Percentiles rank a stretch among this genome's conserved stretches.
Evolutionary conservation across 805 yeast species (phyloP).

Genomic region (Kodamaea leandrae): DNA sequence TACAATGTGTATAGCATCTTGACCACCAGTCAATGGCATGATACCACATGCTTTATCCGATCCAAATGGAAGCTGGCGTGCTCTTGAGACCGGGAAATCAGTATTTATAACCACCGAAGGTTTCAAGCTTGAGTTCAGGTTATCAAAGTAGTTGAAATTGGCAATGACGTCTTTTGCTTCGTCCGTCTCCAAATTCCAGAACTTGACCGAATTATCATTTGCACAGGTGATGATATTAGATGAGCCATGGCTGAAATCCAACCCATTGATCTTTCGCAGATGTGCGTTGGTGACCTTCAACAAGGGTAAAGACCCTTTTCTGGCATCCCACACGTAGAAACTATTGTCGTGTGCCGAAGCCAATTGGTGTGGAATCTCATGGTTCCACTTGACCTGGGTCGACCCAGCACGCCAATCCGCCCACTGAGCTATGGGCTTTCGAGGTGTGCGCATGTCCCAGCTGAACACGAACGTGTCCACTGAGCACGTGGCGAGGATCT

Average conservation of each 20-base stretch:
- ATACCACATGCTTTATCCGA: conserved; percentile 69
- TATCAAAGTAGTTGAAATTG: conserved; percentile 21
- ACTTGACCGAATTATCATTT: conserved; percentile 76
- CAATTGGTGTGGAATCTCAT: conserved; percentile 65
- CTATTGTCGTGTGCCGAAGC: conserved; percentile 86
- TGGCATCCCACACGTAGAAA: conserved; percentile 81
- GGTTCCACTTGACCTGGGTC: conserved; percentile 93
- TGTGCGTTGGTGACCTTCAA: conserved; percentile 66
- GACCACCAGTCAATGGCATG: conserved; percentile 89
- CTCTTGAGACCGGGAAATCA: conserved; percentile 84
- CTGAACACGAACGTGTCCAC: conserved; percentile 83
- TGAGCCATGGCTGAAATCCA: conserved; percentile 70
- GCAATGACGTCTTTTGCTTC: conserved; percentile 14
- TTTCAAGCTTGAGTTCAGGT: conserved; percentile 5
- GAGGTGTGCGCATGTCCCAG: conserved; percentile 89
- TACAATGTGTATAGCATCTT: conserved; percentile 57
- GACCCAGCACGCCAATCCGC: conserved; percentile 98
- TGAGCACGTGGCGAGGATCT: conserved; percentile 85
- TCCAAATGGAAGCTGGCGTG: conserved; percentile 88
- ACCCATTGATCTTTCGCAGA: conserved; percentile 80
- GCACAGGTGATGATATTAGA: conserved; percentile 76
- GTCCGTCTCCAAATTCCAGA: conserved; percentile 62
- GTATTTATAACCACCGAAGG: conserved; percentile 65
- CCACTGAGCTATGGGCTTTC: conserved; percentile 68
- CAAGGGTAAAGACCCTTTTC: conserved; percentile 79